These are phyloP conservation scores for Talaromyces nanjingensis DNA, from an alignment of 495 filamentous ascomycete species.

Conservation along the genomic window DNA sequence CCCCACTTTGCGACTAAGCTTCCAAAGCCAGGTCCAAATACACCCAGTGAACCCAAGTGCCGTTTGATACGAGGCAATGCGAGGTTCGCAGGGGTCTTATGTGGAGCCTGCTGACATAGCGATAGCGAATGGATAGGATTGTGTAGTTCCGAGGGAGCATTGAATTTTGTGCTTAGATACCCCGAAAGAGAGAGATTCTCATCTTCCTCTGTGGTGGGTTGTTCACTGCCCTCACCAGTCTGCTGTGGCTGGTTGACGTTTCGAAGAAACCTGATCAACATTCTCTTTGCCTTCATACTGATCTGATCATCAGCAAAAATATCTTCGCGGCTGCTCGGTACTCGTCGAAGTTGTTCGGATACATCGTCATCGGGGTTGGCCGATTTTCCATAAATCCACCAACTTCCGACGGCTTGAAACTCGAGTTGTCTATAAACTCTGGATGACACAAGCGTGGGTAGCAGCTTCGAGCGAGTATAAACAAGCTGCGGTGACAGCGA, in stretches of 20 bases:
- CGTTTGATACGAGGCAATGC: constrained; percentile 64
- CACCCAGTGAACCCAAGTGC: constrained; percentile 79
- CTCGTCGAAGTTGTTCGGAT: constrained; percentile 38
- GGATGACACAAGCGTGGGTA: constrained; percentile 75
- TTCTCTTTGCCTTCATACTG: constrained; percentile 68
- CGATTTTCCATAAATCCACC: constrained; percentile 61
- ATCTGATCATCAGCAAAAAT: constrained; percentile 69
- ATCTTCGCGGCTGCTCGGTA: constrained; percentile 83
- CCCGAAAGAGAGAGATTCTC: constrained; percentile 46
- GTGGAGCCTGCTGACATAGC: constrained; percentile 52
- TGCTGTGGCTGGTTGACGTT: constrained; percentile 34
- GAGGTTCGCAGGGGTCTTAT: constrained; percentile 53
- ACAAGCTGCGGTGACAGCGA: constrained; percentile 81
- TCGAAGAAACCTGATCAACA: constrained; percentile 82
- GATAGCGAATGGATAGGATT: constrained; percentile 72
- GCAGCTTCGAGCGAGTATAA: constrained; percentile 70
- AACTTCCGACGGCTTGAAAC: constrained; percentile 89
- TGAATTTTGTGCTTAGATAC: constrained; percentile 66
- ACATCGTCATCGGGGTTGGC: constrained; percentile 11
- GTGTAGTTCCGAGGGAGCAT: constrained; percentile 62
- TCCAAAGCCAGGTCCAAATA: constrained; percentile 81
- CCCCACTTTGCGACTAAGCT: constrained; percentile 88
- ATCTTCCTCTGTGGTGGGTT: constrained; percentile 21
- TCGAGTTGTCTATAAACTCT: constrained; percentile 83
- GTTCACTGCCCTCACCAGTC: constrained; percentile 16